These are phyloP conservation scores for Microbotryomycetes sp. DNA, from an alignment of 1,284 basidiomycete genomes.

Conservation along the genomic window DNA sequence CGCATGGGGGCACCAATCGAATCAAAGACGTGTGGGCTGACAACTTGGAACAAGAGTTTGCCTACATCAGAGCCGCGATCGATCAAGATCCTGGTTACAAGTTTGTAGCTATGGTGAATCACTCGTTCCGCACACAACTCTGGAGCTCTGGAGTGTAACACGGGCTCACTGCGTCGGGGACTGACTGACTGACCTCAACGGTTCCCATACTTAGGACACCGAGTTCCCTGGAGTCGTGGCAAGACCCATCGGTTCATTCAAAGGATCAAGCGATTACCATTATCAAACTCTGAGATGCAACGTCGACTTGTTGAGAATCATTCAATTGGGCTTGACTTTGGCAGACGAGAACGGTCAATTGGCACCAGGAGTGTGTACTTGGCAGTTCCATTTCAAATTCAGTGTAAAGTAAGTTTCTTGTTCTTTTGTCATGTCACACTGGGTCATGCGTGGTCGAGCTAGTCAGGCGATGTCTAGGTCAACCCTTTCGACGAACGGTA, in stretches of 20 bases:
- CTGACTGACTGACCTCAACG: slow-evolving; percentile 1
- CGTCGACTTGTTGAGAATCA: slow-evolving; percentile 95
- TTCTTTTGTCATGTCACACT: too few species aligned
- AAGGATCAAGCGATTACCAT: slow-evolving; percentile 95
- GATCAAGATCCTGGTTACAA: slow-evolving; percentile 64
- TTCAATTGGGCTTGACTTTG: slow-evolving; percentile 92
- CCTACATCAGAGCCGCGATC: slow-evolving; percentile 73
- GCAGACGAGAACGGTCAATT: slow-evolving; percentile 88
- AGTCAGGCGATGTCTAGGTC: not conserved
- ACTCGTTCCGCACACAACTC: not conserved
- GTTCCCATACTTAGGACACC: slow-evolving; percentile 63
- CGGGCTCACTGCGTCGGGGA: not conserved
- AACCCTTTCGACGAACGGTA: too few species aligned
- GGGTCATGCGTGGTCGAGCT: not conserved
- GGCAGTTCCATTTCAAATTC: slow-evolving; percentile 99
- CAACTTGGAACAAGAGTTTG: slow-evolving; percentile 89
- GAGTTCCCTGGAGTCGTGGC: slow-evolving; percentile 99
- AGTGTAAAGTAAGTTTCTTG: slow-evolving; percentile 68
- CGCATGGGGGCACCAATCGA: not conserved
- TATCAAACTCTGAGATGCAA: slow-evolving; percentile 99
- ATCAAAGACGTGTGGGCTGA: slow-evolving; percentile 80
- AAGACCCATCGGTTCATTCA: slow-evolving; percentile 91
- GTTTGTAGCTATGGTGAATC: slow-evolving; percentile 84
- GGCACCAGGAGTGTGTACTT: slow-evolving; percentile 74
- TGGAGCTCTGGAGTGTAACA: too few species aligned